Evolutionary conservation across 257 asterid genomes (phyloP), one percentile per base, ranked within the genome.

Genomic region (Penstemon davidsonii): DNA sequence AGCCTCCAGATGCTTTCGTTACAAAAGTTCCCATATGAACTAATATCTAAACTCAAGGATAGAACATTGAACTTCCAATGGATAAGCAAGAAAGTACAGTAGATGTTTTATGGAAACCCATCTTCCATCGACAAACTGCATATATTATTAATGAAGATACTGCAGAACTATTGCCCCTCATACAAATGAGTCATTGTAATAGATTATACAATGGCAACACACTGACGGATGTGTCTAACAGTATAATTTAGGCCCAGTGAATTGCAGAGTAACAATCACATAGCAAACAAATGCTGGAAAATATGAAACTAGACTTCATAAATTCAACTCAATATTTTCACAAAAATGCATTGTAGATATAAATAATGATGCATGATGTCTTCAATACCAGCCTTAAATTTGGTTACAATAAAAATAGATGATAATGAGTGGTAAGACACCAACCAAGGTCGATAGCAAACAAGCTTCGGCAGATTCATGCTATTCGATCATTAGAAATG

Each of bases 1-100:
- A 59, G 41, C 49, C 73, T 8, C 58, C 52, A 45, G 59, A 69
- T 36, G 36, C 42, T 12, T 36, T 44, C 43, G 50, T 19, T 25
- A 25, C 33, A 25, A 25, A 25, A 25, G 3, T 10, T 46, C 4
- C 12, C 52, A 46, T n/a, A 46, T n/a, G n/a, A 6, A 4, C 11
- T 6, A 46, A 13, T 54, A 8, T 18, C 19, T 4, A 25, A 5
- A 39, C 55, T 52, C 15, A 42, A 41, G 59, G 3, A 25, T 7
- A 33, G 55, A 51, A 62, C 62, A 42, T 40, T 11, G 13, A 70
- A 54, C 41, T 41, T 39, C 19, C 40, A 39, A 52, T 59, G 45
- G 46, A 46, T 11, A 60, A 38, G 60, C 61, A 47, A 70, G 45
- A 69, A 3, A 33, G 15, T 40, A 51, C 39, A 38, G 11, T 39